Conservation (phyloP, 208 protist genomes). For the Leishmania aethiopica region DNA sequence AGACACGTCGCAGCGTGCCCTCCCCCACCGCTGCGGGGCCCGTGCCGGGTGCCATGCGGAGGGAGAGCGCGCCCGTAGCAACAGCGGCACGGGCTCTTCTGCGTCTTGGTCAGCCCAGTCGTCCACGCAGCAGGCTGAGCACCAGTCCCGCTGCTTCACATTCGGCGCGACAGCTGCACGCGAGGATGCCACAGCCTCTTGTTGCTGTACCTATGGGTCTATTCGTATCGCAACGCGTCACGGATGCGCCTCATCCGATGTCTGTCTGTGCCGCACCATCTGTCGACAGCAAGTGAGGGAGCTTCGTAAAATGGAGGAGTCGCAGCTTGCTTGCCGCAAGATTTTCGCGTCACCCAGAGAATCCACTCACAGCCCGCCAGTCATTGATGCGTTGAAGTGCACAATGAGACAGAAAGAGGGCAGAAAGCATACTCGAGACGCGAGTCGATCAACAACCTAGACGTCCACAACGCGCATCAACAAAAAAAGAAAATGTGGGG, state of each 20-base stretch:
- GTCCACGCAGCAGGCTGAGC: neutral
- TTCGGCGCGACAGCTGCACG: neutral
- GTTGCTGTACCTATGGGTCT: neutral
- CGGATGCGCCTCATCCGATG: neutral
- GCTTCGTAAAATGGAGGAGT: neutral
- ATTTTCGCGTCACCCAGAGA: neutral
- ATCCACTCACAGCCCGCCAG: neutral
- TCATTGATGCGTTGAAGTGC: neutral
- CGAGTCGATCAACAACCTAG: neutral
- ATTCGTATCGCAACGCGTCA: neutral
- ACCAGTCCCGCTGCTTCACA: neutral
- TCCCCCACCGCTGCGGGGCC: neutral
- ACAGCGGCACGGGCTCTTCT: neutral
- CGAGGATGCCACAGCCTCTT: neutral
- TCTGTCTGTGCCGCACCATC: neutral
- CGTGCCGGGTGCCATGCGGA: neutral
- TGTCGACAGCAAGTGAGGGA: neutral
- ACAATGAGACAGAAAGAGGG: neutral
- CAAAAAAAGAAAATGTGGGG: neutral
- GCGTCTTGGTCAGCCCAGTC: neutral
- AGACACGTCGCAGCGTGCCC: neutral
- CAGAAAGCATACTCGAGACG: neutral
- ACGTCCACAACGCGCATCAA: neutral
- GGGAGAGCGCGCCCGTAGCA: neutral
- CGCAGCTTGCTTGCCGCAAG: neutral